A percentile compares a stretch with the other conserved stretches of the same genome.
Evolutionary conservation across 352 stramenopile genomes (phyloP).

Genomic region (Globisporangium orthogonon): DNA sequence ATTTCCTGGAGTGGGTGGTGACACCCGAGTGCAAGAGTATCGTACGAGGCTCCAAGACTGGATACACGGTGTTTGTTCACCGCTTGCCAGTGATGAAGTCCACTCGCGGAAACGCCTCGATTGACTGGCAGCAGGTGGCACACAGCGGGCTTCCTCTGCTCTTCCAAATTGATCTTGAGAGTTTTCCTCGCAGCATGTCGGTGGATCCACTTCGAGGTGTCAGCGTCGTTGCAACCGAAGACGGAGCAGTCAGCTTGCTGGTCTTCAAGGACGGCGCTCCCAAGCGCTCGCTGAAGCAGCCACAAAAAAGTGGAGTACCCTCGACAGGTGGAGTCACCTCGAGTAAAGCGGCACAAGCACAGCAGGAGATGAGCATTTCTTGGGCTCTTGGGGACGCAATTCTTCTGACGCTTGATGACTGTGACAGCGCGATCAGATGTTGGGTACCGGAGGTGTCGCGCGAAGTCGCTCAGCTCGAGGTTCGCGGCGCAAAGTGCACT

Average conservation of each 20-base stretch:
- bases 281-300: slow-evolving; percentile 12
- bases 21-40: slow-evolving; percentile 13
- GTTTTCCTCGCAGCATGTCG: slow-evolving; percentile 25
- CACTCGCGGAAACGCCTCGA: slow-evolving; percentile 16
- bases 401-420: slow-evolving; percentile 22
- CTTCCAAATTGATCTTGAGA: slow-evolving; percentile 20
- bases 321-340: neutral
- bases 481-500: slow-evolving; percentile 19
- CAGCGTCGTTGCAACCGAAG: slow-evolving; percentile 22
- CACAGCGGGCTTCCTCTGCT: slow-evolving; percentile 30
- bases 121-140: slow-evolving; percentile 38
- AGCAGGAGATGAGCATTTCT: slow-evolving; percentile 1
- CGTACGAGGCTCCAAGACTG: slow-evolving; percentile 19
- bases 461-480: slow-evolving; percentile 35
- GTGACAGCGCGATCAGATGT: slow-evolving; percentile 24
- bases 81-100: slow-evolving; percentile 32
- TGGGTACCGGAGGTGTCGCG: slow-evolving; percentile 32
- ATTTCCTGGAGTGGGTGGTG: slow-evolving; percentile 13
- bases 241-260: slow-evolving; percentile 22
- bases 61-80: slow-evolving; percentile 31
- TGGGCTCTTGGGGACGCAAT: slow-evolving; percentile 28
- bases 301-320: too few relatives aligned
- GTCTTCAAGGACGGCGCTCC: slow-evolving; percentile 22
- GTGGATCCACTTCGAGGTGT: slow-evolving; percentile 33
- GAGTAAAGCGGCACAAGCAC: too few relatives aligned